Evolutionary conservation across 441 rosid genomes (phyloP), one percentile per base, ranked within the genome.

Genomic region (Erodium chrysanthum): DNA sequence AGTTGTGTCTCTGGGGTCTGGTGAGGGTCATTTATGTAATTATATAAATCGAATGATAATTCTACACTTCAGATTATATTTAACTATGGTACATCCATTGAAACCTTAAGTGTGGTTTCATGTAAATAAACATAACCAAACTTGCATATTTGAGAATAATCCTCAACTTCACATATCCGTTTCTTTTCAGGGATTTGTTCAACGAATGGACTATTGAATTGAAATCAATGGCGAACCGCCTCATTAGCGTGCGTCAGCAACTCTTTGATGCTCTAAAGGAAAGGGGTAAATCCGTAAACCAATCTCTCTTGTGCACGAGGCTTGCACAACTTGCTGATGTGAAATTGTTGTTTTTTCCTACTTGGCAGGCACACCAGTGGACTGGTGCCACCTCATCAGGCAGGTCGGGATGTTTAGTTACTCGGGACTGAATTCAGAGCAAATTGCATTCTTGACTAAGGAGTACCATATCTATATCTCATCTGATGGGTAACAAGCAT

Each of bases 341-440:
- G 14, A 2, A 12, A 1, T 9, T 40, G n/a, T 40, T 2, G 48
- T 0, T 40, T 40, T 40, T 40, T 40, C 12, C 48, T 48, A 25
- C 69, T 59, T 68, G 69, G 48, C 81, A 92, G 98, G 92, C 40
- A 93, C 97, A n/a, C 96, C 98, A 7, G 97, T 96, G 67, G 89
- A 91, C 75, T 93, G 98, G 98, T 88, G 86, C 81, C 96, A 91
- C 82, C 88, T 93, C 65, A 80, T 86, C 68, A 88, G 86, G 71
- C 98, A 91, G 83, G 88, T 89, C 11, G 98, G 98, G 66, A 93
- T 93, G 98, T 91, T 89, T 65, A 93, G 91, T 15, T 93, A 91
- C 85, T 86, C 97, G 14, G 98, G 98, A 40, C 68, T 89, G 77
- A 91, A 83, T 77, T 74, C 86, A 14, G 65, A 83, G 71, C 96